Base-by-base conservation (phyloP, 2,329 filamentous ascomycete species). In the Pseudocercospora eumusae region DNA sequence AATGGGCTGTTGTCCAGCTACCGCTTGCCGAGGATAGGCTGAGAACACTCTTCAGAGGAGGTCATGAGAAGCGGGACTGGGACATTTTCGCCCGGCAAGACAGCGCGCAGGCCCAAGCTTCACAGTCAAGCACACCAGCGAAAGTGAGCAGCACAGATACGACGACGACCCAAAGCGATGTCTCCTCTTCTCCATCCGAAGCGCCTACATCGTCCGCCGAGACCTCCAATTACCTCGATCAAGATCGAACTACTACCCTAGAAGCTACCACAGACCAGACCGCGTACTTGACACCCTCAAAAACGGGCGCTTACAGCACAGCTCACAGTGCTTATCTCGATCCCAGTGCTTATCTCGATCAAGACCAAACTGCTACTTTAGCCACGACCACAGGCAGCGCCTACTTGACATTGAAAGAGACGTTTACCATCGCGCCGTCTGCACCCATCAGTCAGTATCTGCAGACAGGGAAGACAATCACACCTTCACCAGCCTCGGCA, bases 1-100 rank as follows among this genome's bases (percentile, higher is more conserved):
- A 67, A 31, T 64, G 56, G 33, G 65, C 61, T 23, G 40, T 56
- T 11, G 20, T 60, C 5, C 27, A 62, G 28, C 50, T 67, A 1
- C 63, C 65, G 7, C 61, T 64, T 47, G 53, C 52, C 25, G 53
- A 13, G 8, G 40, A 45, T 31, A 31, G 28, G 23, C 20, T 57
- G 13, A 36, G 28, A 21, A 28, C 21, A 6, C 9, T 15, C 2
- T 23, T 23, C 4, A 23, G 0, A 11, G 4, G 10, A 11, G 18
- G 18, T 23, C 44, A 20, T 15, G 18, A 47, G 4, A 47, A 47
- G 18, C 44, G 44, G 11, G 7, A 47, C 4, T 15, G 28, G 6
- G 3, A 25, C 18, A 40, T 44, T 0, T 44, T 5, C 40, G 21
- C 9, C 52, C 27, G 44, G 44, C 44, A 47, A 55, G 33, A 28